phyloP scores from a whole-genome alignment of 83 land plant species.

The Diphasiastrum complanatum region DNA sequence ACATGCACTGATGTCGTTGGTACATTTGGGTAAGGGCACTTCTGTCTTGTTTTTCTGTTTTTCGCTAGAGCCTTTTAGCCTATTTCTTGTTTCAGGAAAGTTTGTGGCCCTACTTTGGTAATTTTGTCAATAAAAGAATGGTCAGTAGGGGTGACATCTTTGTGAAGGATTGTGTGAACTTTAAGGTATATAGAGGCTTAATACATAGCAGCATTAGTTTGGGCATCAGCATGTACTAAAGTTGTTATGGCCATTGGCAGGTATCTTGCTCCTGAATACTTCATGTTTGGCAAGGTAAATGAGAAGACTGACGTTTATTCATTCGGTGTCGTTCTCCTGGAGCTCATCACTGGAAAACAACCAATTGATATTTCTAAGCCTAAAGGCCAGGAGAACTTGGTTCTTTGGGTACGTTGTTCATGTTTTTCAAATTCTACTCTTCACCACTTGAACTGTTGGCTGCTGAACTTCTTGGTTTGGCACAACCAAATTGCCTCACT shows the following conservation, averaged over 20 bases:
- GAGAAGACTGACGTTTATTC: conserved; percentile 85
- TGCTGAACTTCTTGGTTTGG: too few species aligned
- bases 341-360: conserved; percentile 66
- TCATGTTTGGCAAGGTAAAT: conserved; percentile 92
- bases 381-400: conserved; percentile 75
- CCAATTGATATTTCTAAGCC: conserved; percentile 50
- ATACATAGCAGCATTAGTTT: background rate
- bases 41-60: background rate
- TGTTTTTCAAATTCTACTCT: background rate
- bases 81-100: too few species aligned
- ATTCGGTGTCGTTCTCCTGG: conserved; percentile 91
- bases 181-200: background rate
- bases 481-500: too few species aligned
- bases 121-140: too few species aligned
- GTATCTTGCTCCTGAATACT: conserved; percentile 92
- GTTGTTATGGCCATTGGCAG: conserved; percentile 42
- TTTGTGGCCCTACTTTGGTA: too few species aligned
- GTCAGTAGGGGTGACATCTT: too few species aligned
- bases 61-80: too few species aligned
- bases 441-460: too few species aligned
- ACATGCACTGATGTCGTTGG: conserved; percentile 78
- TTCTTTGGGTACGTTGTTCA: conserved; percentile 51
- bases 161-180: too few species aligned
- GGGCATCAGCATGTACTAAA: conserved; percentile 26
- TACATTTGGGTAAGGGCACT: conserved; percentile 70